Evolutionary conservation across 1,139 yeast species (phyloP).

Genomic region (Candida pseudoviswanathii): DNA sequence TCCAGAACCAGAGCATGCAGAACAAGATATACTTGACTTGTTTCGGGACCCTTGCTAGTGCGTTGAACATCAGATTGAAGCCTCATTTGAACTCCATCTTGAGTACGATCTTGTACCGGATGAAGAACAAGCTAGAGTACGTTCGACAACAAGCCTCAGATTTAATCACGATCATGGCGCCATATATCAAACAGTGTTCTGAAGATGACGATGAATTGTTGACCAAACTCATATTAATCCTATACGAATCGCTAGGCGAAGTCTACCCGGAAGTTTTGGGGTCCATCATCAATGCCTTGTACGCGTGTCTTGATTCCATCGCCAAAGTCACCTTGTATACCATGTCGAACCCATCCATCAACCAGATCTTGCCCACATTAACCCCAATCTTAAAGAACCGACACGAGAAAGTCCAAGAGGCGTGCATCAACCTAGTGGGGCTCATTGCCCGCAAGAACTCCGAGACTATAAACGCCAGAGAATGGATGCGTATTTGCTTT

Average conservation of each 20-base stretch:
- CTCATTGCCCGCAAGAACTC: slow-evolving; percentile 83
- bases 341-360: slow-evolving; percentile 76
- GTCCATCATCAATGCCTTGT: slow-evolving; percentile 73
- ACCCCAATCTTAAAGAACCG: slow-evolving; percentile 91
- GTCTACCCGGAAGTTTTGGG: slow-evolving; percentile 94
- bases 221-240: slow-evolving; percentile 68
- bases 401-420: slow-evolving; percentile 90
- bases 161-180: slow-evolving; percentile 65
- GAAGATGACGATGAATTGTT: slow-evolving; percentile 56
- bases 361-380: slow-evolving; percentile 81
- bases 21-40: slow-evolving; percentile 61
- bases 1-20: slow-evolving; percentile 71
- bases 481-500: slow-evolving; percentile 97
- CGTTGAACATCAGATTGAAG: slow-evolving; percentile 67
- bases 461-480: slow-evolving; percentile 85
- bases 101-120: slow-evolving; percentile 70
- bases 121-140: slow-evolving; percentile 72
- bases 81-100: slow-evolving; percentile 79
- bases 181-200: slow-evolving; percentile 63
- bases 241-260: slow-evolving; percentile 93
- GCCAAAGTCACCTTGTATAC: slow-evolving; percentile 52
- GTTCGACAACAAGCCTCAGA: slow-evolving; percentile 89
- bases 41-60: slow-evolving; percentile 65
- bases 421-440: slow-evolving; percentile 79
- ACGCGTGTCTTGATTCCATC: slow-evolving; percentile 41